phyloP scores from a whole-genome alignment of 495 filamentous ascomycete genomes.

The Neurospora discreta region DNA sequence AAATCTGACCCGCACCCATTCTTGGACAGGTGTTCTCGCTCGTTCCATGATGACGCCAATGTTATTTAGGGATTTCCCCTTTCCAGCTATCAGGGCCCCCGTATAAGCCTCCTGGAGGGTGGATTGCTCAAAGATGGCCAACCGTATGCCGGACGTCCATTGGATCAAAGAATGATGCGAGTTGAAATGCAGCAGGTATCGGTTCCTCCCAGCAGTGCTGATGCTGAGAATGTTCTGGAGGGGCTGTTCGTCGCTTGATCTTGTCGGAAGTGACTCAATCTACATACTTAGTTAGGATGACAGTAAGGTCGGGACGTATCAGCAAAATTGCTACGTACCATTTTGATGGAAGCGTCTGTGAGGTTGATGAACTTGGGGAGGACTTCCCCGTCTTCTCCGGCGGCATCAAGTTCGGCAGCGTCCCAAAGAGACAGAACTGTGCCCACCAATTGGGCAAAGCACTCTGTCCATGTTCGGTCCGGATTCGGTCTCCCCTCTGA shows the following conservation, averaged over 20 bases:
- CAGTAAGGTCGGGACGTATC: background rate
- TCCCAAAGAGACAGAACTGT: slow-evolving; percentile 95
- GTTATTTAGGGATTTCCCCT: slow-evolving; percentile 77
- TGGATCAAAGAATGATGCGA: slow-evolving; percentile 86
- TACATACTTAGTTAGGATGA: slow-evolving; percentile 22
- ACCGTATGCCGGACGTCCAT: slow-evolving; percentile 90
- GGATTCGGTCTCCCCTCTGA: slow-evolving; percentile 74
- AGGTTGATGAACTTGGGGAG: slow-evolving; percentile 94
- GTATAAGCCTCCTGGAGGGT: slow-evolving; percentile 95
- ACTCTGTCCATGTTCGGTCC: slow-evolving; percentile 91
- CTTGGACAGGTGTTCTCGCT: slow-evolving; percentile 62
- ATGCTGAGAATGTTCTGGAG: slow-evolving; percentile 91
- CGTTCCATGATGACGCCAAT: slow-evolving; percentile 80
- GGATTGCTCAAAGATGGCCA: slow-evolving; percentile 90
- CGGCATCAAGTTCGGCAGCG: slow-evolving; percentile 81
- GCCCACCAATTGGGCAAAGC: slow-evolving; percentile 91
- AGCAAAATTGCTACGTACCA: slow-evolving; percentile 44
- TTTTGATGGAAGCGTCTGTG: slow-evolving; percentile 92
- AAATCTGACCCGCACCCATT: slow-evolving; percentile 94
- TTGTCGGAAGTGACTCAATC: slow-evolving; percentile 86
- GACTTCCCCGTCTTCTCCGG: slow-evolving; percentile 71
- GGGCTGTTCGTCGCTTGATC: slow-evolving; percentile 58
- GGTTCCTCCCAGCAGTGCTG: slow-evolving; percentile 88
- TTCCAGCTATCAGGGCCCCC: slow-evolving; percentile 88
- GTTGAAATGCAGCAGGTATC: slow-evolving; percentile 92